phyloP scores from a whole-genome alignment of 352 stramenopile species.

The Phytophthora macrochlamydospora region DNA sequence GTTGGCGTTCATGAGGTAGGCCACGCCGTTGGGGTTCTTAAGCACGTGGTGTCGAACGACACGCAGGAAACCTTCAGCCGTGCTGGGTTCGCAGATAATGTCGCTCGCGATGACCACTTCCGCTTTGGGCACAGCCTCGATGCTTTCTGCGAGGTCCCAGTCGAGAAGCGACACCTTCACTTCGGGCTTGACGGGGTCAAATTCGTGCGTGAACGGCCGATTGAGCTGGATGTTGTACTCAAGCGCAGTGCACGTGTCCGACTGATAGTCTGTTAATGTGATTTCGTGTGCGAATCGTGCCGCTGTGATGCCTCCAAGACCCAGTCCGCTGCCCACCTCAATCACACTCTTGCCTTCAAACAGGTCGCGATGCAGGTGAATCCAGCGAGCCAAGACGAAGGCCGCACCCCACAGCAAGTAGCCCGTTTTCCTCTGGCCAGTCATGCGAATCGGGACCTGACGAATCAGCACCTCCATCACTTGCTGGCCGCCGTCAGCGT shows the following conservation, averaged over 20 bases:
- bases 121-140: constrained; percentile 59
- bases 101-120: constrained; percentile 86
- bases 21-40: constrained; percentile 47
- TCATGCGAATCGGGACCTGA: constrained; percentile 85
- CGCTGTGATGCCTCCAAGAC: constrained; percentile 79
- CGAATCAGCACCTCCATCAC: constrained; percentile 72
- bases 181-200: constrained; percentile 55
- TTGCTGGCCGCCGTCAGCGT: constrained; percentile 23
- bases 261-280: constrained; percentile 85
- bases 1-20: constrained; percentile 89
- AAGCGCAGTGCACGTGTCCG: constrained; percentile 76
- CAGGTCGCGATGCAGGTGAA: constrained; percentile 77
- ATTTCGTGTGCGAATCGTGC: constrained; percentile 65
- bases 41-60: constrained; percentile 70
- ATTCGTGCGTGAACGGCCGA: constrained; percentile 67
- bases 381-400: constrained; percentile 81
- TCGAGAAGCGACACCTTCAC: constrained; percentile 68
- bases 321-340: constrained; percentile 84
- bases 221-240: constrained; percentile 86
- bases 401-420: constrained; percentile 86
- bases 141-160: constrained; percentile 78
- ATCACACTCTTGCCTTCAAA: constrained; percentile 76
- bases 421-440: constrained; percentile 83
- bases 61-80: constrained; percentile 84
- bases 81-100: constrained; percentile 89